phyloP scores from a whole-genome alignment of 805 yeast species.

The Ogataea neopini region DNA sequence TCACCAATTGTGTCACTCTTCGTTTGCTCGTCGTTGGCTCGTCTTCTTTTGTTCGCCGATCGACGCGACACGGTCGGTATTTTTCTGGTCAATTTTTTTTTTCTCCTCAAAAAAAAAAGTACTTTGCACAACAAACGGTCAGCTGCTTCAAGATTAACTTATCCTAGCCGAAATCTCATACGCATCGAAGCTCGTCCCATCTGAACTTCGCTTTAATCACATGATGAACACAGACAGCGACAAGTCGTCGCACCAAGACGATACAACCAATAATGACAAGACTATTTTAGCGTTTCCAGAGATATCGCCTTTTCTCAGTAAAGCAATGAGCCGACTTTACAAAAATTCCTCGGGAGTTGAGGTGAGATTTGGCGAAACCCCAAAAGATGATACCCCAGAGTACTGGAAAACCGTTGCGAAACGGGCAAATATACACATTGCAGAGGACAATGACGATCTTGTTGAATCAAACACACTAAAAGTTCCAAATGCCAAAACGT shows the following conservation, averaged over 20 bases:
- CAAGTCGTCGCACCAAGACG: slow-evolving; percentile 1
- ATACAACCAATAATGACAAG: slow-evolving; percentile 2
- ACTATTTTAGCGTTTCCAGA: slow-evolving; percentile 19
- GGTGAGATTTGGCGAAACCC: slow-evolving; percentile 17
- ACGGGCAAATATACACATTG: slow-evolving; percentile 32
- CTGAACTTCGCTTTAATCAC: neutral
- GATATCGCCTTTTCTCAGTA: slow-evolving; percentile 26
- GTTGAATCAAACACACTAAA: neutral
- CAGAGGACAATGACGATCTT: neutral
- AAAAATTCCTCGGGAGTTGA: slow-evolving; percentile 18
- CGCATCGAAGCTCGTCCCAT: too few relatives aligned
- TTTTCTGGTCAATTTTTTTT: neutral
- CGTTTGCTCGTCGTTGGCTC: too few relatives aligned
- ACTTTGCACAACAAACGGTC: neutral
- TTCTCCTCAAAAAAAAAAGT: neutral
- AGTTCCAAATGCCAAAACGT: neutral
- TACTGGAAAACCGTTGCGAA: slow-evolving; percentile 32
- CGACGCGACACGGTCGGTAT: slow-evolving; percentile 6
- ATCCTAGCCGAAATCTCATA: too few relatives aligned
- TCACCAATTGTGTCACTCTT: too few relatives aligned
- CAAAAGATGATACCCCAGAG: slow-evolving; percentile 19
- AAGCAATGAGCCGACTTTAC: slow-evolving; percentile 25
- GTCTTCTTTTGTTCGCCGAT: neutral
- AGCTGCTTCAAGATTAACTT: too few relatives aligned
- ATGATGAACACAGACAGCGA: neutral